Evolutionary conservation across 345 rosid species (phyloP).

Genomic region (Odontarrhena argentea): DNA sequence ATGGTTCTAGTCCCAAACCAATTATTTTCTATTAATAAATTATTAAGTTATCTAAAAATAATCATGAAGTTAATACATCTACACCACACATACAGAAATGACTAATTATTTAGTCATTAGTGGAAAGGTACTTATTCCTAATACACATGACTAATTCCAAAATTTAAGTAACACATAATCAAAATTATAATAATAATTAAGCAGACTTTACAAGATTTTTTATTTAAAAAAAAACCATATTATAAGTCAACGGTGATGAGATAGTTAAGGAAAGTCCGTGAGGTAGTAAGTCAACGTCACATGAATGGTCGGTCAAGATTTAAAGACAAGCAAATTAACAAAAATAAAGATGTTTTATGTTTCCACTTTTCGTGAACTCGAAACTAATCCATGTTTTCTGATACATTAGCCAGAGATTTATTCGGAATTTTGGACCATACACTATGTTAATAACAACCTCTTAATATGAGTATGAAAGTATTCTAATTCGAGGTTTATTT

Average conservation of each 20-base stretch:
- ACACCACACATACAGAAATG: neutral
- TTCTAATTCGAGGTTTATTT: neutral
- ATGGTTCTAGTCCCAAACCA: neutral
- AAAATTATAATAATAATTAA: neutral
- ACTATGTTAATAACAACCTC: neutral
- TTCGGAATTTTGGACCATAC: no score
- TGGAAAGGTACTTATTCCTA: slow-evolving; percentile 16
- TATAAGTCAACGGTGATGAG: slow-evolving; percentile 15
- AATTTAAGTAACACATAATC: slow-evolving; percentile 15
- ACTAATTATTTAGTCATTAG: neutral
- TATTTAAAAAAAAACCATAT: neutral
- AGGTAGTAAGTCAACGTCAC: slow-evolving; percentile 19
- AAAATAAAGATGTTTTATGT: neutral
- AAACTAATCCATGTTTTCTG: slow-evolving; percentile 13
- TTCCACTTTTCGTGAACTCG: slow-evolving; percentile 18
- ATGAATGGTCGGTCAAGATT: slow-evolving; percentile 30
- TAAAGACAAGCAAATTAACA: slow-evolving; percentile 23
- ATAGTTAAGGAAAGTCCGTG: slow-evolving; percentile 11
- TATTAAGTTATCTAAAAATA: neutral
- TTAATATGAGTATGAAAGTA: neutral
- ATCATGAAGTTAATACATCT: neutral
- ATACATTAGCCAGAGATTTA: slow-evolving; percentile 10
- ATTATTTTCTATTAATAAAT: neutral
- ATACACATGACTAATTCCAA: slow-evolving; percentile 8
- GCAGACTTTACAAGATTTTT: neutral